Conservation (phyloP, 2,329 filamentous ascomycete species). For the Hypoxylon sp. region DNA sequence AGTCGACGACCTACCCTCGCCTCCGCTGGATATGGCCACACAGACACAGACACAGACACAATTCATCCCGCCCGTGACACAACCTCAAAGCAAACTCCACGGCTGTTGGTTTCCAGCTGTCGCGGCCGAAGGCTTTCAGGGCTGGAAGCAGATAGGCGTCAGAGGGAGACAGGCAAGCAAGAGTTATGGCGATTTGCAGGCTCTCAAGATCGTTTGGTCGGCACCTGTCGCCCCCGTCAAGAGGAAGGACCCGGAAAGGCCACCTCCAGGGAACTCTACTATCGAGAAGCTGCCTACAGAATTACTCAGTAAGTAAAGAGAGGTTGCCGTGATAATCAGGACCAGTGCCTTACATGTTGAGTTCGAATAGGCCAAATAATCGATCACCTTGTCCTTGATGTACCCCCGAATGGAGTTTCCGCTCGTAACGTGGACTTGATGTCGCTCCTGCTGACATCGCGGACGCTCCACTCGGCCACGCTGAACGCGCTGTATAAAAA, state of each 20-base stretch:
- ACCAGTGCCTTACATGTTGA: constrained; percentile 35
- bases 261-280: constrained; percentile 58
- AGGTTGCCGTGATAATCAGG: constrained; percentile 11
- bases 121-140: constrained; percentile 63
- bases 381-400: constrained; percentile 75
- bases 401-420: constrained; percentile 77
- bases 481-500: constrained; percentile 78
- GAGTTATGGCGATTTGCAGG: constrained; percentile 68
- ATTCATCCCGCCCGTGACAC: constrained; percentile 62
- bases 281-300: constrained; percentile 76
- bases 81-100: constrained; percentile 64
- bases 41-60: constrained; percentile 54
- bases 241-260: constrained; percentile 47
- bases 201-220: constrained; percentile 64
- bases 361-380: constrained; percentile 71
- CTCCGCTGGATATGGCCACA: constrained; percentile 50
- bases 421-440: constrained; percentile 82
- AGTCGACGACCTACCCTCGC: constrained; percentile 60
- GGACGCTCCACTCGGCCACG: constrained; percentile 75
- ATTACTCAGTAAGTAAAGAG: constrained; percentile 68
- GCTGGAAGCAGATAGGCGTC: constrained; percentile 70
- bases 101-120: constrained; percentile 64
- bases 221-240: constrained; percentile 47
- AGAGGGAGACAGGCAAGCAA: constrained; percentile 66
- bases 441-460: constrained; percentile 79